Evolutionary conservation across 2,329 filamentous ascomycete species (phyloP).

Genomic region (Nemania sp.): DNA sequence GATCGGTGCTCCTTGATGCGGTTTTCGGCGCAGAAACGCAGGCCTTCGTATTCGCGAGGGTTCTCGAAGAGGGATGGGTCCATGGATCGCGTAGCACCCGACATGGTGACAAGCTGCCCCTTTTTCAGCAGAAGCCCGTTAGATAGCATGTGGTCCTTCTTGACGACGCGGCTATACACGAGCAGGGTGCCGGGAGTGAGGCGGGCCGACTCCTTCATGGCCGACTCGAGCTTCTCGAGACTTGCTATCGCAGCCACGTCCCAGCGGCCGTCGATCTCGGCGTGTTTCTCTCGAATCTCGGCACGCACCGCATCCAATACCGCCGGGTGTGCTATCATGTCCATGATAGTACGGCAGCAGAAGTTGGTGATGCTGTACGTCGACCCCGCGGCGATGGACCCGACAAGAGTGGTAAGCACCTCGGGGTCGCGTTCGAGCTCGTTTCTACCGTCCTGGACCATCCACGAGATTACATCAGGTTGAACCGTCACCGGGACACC

Average conservation of each 20-base stretch:
- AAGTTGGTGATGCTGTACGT: constrained; percentile 2
- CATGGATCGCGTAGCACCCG: constrained; percentile 1
- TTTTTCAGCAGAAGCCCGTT: constrained; percentile 2
- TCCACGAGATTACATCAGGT: constrained; percentile 14
- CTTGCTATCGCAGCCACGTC: constrained; percentile 4
- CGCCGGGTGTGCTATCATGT: constrained; percentile 15
- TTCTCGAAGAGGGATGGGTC: constrained; percentile 12
- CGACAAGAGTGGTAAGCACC: neutral
- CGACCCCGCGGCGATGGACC: neutral
- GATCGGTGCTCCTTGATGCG: constrained; percentile 14
- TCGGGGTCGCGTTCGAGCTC: neutral
- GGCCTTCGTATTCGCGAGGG: constrained; percentile 12
- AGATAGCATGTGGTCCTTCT: constrained; percentile 14
- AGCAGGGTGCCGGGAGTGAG: constrained; percentile 18
- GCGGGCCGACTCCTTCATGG: constrained; percentile 24
- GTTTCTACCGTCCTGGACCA: constrained; percentile 14
- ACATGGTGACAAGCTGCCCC: constrained; percentile 18
- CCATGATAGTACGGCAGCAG: neutral
- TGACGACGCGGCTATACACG: constrained; percentile 24
- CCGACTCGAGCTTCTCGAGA: constrained; percentile 27
- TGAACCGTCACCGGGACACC: neutral
- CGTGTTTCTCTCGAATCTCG: constrained; percentile 13
- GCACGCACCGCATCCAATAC: constrained; percentile 5
- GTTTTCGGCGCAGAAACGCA: constrained; percentile 16
- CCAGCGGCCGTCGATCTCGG: constrained; percentile 12